phyloP scores from a whole-genome alignment of 176 grass and related monocot species.

The Zea mays region DNA sequence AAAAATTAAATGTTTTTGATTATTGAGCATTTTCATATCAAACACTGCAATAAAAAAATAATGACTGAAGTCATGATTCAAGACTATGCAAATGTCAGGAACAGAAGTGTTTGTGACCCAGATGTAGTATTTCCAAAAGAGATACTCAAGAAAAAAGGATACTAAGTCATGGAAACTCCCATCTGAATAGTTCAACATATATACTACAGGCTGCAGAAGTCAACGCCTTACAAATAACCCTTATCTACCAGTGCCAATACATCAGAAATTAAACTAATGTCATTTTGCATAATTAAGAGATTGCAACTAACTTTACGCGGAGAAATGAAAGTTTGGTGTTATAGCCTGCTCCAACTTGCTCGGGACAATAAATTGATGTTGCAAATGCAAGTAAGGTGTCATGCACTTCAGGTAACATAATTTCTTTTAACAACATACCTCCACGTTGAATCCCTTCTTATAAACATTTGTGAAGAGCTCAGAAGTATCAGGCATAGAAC shows the following conservation, averaged over 20 bases:
- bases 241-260: neutral
- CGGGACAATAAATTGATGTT: neutral
- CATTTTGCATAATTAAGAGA: neutral
- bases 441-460: conserved; percentile 68
- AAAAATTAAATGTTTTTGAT: neutral
- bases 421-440: conserved; percentile 51
- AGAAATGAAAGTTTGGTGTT: neutral
- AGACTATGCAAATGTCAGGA: neutral
- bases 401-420: neutral
- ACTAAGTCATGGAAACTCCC: neutral
- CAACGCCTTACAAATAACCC: neutral
- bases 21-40: neutral
- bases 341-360: neutral
- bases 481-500: conserved; percentile 76
- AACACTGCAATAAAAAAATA: neutral
- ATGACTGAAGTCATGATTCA: neutral
- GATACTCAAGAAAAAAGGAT: neutral
- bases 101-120: neutral
- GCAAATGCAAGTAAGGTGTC: neutral
- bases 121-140: neutral
- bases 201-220: neutral
- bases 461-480: conserved; percentile 92
- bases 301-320: neutral
- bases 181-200: neutral
- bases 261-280: neutral